Evolutionary conservation across 208 protist species (phyloP), one percentile per base, ranked within the genome.

Genomic region (Leishmania mexicana): DNA sequence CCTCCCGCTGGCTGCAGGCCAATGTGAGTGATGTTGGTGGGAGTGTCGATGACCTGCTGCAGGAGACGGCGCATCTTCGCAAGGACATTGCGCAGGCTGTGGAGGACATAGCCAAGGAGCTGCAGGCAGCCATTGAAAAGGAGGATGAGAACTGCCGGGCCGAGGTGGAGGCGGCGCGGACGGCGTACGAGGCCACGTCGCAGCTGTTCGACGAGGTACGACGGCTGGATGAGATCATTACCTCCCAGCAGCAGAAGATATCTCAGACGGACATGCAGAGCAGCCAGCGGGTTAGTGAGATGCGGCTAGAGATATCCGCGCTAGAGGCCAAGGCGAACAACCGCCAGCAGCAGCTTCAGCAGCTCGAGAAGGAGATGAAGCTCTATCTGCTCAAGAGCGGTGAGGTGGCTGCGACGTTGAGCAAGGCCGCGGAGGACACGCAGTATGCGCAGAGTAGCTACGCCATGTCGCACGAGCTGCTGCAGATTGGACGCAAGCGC

Each of bases 1-100:
- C 84, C 35, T 81, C 70, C 31, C 84, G 85, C 78, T 96, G 90
- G 92, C 81, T 97, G 65, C 45, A 78, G 42, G 82, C 88, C 76
- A 88, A 95, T 77, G 88, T 92, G n/a, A 83, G 85, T 28, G 88
- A 91, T 74, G 85, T 90, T 15, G 90, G 89, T 64, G 79, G 82
- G 31, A 81, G 83, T 35, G 73, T 96, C 17, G 85, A 90, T 47
- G 84, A 79, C 35, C 83, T 96, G 38, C 58, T 94, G 67, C 79
- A 81, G n/a, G 92, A 96, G 78, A 94, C 91, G 17, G 92, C 90
- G 13, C n/a, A 28, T 17, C 85, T 94, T 62, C 94, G 94, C n/a
- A 79, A 86, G 64, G 86, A 87, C 17, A 84, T 96, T 42, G 86
- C 82, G 40, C 68, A 71, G 13, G 89, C 93, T 83, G 90, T 95